A percentile compares a stretch with the other conserved stretches of the same genome.
Conservation (phyloP, 805 yeast species). For the Candida arabinofermentans region DNA sequence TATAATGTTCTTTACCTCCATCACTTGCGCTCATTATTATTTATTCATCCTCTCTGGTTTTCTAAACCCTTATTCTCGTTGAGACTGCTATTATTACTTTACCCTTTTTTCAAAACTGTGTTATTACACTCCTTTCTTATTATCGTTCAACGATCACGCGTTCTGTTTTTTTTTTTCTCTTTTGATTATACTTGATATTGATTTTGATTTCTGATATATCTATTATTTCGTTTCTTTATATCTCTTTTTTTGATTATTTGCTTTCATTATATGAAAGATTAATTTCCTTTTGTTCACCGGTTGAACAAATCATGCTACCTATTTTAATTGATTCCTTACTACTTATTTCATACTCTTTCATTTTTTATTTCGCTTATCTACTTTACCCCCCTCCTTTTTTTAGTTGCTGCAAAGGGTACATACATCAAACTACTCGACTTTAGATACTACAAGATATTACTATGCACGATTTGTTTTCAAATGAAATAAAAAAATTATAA, state of each 20-base stretch:
- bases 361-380: neutral
- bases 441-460: too few species aligned
- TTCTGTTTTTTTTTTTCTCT: neutral
- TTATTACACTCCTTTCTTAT: neutral
- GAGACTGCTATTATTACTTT: too few species aligned
- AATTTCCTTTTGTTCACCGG: neutral
- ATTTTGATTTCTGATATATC: neutral
- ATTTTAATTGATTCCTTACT: neutral
- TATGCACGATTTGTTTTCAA: too few species aligned
- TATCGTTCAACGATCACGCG: neutral
- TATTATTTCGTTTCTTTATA: neutral
- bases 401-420: too few species aligned
- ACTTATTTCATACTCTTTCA: neutral
- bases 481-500: neutral
- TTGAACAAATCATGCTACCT: neutral
- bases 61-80: neutral
- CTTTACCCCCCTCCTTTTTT: too few species aligned
- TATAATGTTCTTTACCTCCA: constrained; percentile 9
- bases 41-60: neutral
- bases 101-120: too few species aligned
- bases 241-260: neutral
- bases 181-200: neutral
- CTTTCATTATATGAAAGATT: neutral
- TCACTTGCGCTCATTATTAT: neutral
- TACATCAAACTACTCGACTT: too few species aligned